Evolutionary conservation across 208 protist genomes (phyloP).

Genomic region (Wallacemonas rigidus): DNA sequence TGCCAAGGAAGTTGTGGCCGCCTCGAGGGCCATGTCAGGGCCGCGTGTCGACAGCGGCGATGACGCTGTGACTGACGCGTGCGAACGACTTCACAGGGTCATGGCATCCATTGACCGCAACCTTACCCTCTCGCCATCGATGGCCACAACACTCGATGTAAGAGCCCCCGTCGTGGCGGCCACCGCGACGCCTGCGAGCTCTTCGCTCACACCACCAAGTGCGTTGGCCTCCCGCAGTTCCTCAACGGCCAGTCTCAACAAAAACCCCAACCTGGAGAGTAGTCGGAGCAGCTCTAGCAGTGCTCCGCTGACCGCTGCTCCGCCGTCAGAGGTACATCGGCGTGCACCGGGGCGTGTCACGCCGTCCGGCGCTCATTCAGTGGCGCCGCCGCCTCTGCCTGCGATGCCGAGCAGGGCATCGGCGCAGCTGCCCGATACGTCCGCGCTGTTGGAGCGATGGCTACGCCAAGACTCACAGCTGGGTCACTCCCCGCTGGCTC

Average conservation of each 20-base stretch:
- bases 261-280: not conserved
- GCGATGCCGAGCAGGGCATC: not conserved
- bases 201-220: no score
- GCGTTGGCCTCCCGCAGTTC: no score
- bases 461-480: constrained; percentile 9
- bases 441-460: constrained; percentile 9
- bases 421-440: constrained; percentile 7
- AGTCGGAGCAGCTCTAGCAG: not conserved
- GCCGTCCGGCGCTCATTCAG: no score
- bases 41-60: not conserved
- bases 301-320: no score
- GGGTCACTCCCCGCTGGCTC: not conserved
- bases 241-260: not conserved
- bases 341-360: no score
- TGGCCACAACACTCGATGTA: not conserved
- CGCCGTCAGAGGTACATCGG: no score
- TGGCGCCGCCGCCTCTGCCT: no score
- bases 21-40: constrained; percentile 10
- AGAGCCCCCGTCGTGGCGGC: not conserved
- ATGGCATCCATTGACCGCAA: constrained; percentile 57
- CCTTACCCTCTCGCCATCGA: constrained; percentile 14
- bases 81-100: constrained; percentile 43
- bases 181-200: not conserved
- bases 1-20: not conserved
- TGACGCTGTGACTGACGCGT: constrained; percentile 29